Evolutionary conservation across 345 rosid genomes (phyloP), one percentile per base, ranked within the genome.

Genomic region (Hirschfeldia incana): DNA sequence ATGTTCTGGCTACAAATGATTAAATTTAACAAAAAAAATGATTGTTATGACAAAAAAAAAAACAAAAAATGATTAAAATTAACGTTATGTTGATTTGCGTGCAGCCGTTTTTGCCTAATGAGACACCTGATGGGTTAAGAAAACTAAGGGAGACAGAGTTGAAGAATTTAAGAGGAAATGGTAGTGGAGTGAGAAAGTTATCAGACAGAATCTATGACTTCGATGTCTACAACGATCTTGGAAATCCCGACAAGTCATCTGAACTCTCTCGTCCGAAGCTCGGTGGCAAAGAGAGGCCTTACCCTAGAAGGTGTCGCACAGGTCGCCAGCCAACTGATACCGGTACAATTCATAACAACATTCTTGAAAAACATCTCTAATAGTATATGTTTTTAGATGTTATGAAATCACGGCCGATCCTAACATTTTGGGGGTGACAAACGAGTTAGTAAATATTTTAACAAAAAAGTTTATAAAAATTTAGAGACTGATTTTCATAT

Each of bases 301-400:
- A 87, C 74, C 99, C 99, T 5, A 90, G 98, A 80, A 85, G 99
- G 42, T 96, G 99, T 77, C 93, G 95, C 4, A 96, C 98, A 0
- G 99, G 99, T 51, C 57, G 57, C 21, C 57, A 51, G 57, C 57
- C 57, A 51, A 51, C 57, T 51, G 21, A 51, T 51, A 51, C 57
- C 17, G 57, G 57, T 51, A 51, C 57, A 51, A 51, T 51, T n/a
- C 57, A 51, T 51, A 51, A n/a, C 57, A 51, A 51, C 57, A 51
- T n/a, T 51, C 57, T 51, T 51, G n/a, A 51, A 29, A 51, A 51
- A 51, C 57, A 5, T 49, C 55, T 46, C 55, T 46, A 51, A n/a
- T 51, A 51, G 57, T 51, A 51, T 49, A 49, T 49, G 7, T n/a
- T 49, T 46, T 49, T 49, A 8, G 55, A 8, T 49, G 55, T 49